These are phyloP conservation scores for Aristolochia fimbriata DNA, from an alignment of 164 flowering plant genomes.

Conservation along the genomic window DNA sequence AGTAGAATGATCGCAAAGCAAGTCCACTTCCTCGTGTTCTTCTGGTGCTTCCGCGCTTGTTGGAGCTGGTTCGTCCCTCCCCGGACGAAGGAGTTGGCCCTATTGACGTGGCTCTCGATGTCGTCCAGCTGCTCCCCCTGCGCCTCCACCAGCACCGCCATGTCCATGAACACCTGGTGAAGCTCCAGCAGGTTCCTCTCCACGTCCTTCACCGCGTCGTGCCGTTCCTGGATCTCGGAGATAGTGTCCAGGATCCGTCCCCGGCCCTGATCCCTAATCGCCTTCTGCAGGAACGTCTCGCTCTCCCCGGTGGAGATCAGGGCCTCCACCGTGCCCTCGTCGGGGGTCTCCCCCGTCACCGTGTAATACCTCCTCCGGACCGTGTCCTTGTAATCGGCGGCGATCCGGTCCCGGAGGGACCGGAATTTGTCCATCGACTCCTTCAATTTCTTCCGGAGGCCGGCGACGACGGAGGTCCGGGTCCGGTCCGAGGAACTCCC, in stretches of 20 bases:
- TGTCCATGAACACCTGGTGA: slow-evolving; percentile 32
- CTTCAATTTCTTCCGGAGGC: slow-evolving; percentile 20
- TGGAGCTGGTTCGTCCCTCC: slow-evolving; percentile 22
- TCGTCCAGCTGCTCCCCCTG: slow-evolving; percentile 33
- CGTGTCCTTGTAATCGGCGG: slow-evolving; percentile 22
- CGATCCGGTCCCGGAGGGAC: slow-evolving; percentile 11
- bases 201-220: slow-evolving; percentile 28
- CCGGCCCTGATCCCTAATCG: slow-evolving; percentile 23
- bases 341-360: slow-evolving; percentile 24
- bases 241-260: slow-evolving; percentile 24
- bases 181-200: slow-evolving; percentile 25
- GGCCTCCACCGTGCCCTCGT: slow-evolving; percentile 16
- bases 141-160: slow-evolving; percentile 22
- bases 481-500: slow-evolving; percentile 30
- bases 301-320: slow-evolving; percentile 25
- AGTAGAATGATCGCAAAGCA: slow-evolving; percentile 25
- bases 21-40: slow-evolving; percentile 32
- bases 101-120: slow-evolving; percentile 27
- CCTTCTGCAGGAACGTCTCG: slow-evolving; percentile 23
- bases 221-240: slow-evolving; percentile 28
- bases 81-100: slow-evolving; percentile 25
- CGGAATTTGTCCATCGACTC: slow-evolving; percentile 22
- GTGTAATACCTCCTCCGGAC: slow-evolving; percentile 21
- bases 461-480: slow-evolving; percentile 20
- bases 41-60: slow-evolving; percentile 25